These are phyloP conservation scores for Diaporthe sp. DNA, from an alignment of 2,329 filamentous ascomycete species.

Conservation along the genomic window DNA sequence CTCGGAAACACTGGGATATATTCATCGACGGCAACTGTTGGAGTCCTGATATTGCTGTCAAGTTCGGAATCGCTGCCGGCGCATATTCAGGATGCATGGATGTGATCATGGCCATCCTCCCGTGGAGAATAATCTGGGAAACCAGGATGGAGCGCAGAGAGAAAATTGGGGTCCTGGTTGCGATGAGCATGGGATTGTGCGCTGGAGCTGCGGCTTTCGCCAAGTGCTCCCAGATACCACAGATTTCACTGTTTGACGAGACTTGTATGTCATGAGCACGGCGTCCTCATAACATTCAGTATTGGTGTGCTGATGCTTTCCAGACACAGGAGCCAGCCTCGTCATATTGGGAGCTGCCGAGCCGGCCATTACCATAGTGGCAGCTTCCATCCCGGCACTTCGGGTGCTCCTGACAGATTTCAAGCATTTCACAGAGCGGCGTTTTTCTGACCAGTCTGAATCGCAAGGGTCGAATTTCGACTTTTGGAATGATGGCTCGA, in stretches of 20 bases:
- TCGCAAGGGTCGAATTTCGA: not conserved
- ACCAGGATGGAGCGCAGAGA: conserved; percentile 36
- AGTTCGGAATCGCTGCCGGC: conserved; percentile 42
- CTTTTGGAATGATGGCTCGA: not conserved
- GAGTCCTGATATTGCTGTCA: conserved; percentile 40
- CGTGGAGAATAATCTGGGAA: conserved; percentile 39
- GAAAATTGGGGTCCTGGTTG: conserved; percentile 36
- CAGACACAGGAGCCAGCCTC: conserved; percentile 8
- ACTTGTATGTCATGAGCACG: not conserved
- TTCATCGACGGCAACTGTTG: conserved; percentile 45
- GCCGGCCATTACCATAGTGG: conserved; percentile 24
- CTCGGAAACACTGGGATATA: conserved; percentile 45
- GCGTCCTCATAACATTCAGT: fast-evolving
- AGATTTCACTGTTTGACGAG: conserved; percentile 45
- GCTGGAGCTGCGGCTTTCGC: not conserved
- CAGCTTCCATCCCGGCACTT: conserved; percentile 14
- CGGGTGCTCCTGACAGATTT: conserved; percentile 1
- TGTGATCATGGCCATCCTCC: conserved; percentile 37
- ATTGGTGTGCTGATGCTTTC: not conserved
- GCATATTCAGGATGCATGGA: conserved; percentile 40
- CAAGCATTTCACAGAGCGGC: not conserved
- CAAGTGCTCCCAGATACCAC: conserved; percentile 15
- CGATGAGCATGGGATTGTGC: conserved; percentile 40
- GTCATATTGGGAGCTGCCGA: conserved; percentile 4
- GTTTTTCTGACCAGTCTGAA: not conserved